Conservation (phyloP, 192 early-diverging fungal species). For the Chytriomyces sp. region DNA sequence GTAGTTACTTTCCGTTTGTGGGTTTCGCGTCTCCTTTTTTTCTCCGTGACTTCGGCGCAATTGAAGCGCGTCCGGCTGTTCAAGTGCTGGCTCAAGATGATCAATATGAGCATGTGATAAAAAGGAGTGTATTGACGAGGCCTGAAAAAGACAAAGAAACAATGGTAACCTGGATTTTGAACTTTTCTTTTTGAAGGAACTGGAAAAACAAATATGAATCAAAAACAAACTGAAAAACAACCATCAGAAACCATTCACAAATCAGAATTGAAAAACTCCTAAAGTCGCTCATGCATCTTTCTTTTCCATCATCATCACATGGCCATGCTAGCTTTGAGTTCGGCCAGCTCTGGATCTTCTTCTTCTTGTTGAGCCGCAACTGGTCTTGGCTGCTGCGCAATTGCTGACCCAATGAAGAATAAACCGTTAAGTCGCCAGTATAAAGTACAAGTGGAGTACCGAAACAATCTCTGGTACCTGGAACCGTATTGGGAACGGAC, state of each 20-base stretch:
- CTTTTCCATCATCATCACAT: slow-evolving; percentile 40
- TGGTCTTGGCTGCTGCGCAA: slow-evolving; percentile 56
- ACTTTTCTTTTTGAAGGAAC: too few relatives aligned
- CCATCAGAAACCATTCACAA: background rate
- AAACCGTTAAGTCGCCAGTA: background rate
- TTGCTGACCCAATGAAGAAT: slow-evolving; percentile 37
- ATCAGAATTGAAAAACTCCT: background rate
- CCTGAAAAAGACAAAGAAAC: too few relatives aligned
- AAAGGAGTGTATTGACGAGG: too few relatives aligned
- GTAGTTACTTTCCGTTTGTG: too few relatives aligned
- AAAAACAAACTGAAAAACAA: too few relatives aligned
- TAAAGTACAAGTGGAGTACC: background rate
- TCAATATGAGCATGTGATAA: too few relatives aligned
- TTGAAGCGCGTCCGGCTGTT: too few relatives aligned
- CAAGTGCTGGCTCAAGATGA: too few relatives aligned
- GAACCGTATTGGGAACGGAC: slow-evolving; percentile 65
- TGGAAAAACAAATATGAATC: too few relatives aligned
- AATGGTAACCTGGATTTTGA: too few relatives aligned
- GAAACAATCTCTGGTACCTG: slow-evolving; percentile 56
- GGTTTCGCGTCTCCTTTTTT: too few relatives aligned
- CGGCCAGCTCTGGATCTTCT: slow-evolving; percentile 82
- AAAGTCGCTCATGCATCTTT: background rate
- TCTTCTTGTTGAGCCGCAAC: slow-evolving; percentile 59
- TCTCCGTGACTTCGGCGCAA: too few relatives aligned
- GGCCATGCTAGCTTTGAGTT: slow-evolving; percentile 78